Conservation (phyloP, 2,329 filamentous ascomycete species). For the Drechslera avenae region DNA sequence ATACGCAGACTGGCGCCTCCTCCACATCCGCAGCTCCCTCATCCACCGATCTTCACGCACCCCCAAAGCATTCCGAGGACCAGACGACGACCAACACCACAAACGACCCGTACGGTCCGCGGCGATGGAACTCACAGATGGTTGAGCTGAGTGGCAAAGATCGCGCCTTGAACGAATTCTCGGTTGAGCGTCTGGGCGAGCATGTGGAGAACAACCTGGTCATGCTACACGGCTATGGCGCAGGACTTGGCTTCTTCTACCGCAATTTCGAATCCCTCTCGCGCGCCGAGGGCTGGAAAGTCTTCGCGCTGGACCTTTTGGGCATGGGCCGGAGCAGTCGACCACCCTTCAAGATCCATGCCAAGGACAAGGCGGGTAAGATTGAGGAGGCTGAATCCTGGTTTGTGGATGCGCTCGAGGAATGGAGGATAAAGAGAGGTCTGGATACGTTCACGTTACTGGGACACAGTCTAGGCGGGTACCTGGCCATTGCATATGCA, state of each 20-base stretch:
- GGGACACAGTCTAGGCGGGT: constrained; percentile 91
- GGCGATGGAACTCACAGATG: constrained; percentile 84
- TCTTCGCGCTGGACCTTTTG: constrained; percentile 93
- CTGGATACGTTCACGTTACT: constrained; percentile 93
- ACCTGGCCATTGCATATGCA: constrained; percentile 92
- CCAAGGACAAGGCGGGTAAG: constrained; percentile 79
- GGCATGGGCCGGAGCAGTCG: constrained; percentile 91
- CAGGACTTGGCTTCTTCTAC: constrained; percentile 96
- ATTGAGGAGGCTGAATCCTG: constrained; percentile 89
- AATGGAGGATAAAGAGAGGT: constrained; percentile 87
- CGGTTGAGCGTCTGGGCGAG: constrained; percentile 82
- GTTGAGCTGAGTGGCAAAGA: constrained; percentile 84
- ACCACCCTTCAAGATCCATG: constrained; percentile 81
- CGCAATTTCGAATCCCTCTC: constrained; percentile 93
- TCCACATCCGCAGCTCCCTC: constrained; percentile 53
- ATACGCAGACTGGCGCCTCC: constrained; percentile 65
- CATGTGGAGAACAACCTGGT: constrained; percentile 83
- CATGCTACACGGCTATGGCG: constrained; percentile 96
- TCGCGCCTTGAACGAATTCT: constrained; percentile 89
- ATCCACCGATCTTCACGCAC: constrained; percentile 47
- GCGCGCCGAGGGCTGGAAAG: constrained; percentile 77
- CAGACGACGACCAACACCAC: constrained; percentile 53
- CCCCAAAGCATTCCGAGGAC: constrained; percentile 45
- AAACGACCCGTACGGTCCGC: constrained; percentile 80
- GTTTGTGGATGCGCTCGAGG: constrained; percentile 95